A percentile compares a stretch with the other conserved stretches of the same genome.
phyloP scores from a whole-genome alignment of 768 basidiomycete genomes.

The Boletus vermiculosoides region DNA sequence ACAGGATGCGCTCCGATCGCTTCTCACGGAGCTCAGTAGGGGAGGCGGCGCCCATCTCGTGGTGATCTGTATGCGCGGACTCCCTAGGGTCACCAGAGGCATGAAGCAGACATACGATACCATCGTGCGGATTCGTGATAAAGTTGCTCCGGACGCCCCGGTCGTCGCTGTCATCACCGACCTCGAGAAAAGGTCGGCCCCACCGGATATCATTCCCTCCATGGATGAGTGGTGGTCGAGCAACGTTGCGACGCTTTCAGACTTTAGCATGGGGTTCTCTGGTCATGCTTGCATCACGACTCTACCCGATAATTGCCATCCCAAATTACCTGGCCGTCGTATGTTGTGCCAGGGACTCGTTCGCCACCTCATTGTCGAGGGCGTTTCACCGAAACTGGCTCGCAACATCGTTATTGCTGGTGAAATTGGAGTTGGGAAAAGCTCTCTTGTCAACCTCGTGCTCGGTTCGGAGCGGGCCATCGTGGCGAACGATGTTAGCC shows the following conservation, averaged over 20 bases:
- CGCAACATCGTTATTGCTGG: conserved; percentile 28
- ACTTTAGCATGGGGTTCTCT: conserved; percentile 34
- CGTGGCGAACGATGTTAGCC: conserved; percentile 17
- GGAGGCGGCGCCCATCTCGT: conserved; percentile 26
- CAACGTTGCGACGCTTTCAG: conserved; percentile 29
- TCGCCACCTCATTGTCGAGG: conserved; percentile 15
- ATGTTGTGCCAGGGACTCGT: conserved; percentile 18
- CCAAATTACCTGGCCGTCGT: conserved; percentile 18
- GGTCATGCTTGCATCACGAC: conserved; percentile 27
- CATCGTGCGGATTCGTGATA: conserved; percentile 22
- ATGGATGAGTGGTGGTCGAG: conserved; percentile 41
- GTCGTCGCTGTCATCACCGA: conserved; percentile 33
- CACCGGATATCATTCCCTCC: conserved; percentile 17
- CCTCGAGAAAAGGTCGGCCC: conserved; percentile 29
- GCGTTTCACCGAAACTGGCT: conserved; percentile 19
- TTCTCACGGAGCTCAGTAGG: conserved; percentile 21
- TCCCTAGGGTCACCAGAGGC: conserved; percentile 24
- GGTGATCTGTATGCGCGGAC: conserved; percentile 29
- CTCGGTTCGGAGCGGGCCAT: conserved; percentile 21
- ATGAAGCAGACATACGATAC: conserved; percentile 30
- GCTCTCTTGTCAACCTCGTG: conserved; percentile 29
- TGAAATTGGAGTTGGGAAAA: conserved; percentile 30
- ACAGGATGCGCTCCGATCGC: conserved; percentile 26
- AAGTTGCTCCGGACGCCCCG: conserved; percentile 15
- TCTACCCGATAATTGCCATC: conserved; percentile 21